A percentile compares a stretch with the other conserved stretches of the same genome.
Evolutionary conservation across 768 basidiomycete genomes (phyloP).

Genomic region (Dioszegia hungarica): DNA sequence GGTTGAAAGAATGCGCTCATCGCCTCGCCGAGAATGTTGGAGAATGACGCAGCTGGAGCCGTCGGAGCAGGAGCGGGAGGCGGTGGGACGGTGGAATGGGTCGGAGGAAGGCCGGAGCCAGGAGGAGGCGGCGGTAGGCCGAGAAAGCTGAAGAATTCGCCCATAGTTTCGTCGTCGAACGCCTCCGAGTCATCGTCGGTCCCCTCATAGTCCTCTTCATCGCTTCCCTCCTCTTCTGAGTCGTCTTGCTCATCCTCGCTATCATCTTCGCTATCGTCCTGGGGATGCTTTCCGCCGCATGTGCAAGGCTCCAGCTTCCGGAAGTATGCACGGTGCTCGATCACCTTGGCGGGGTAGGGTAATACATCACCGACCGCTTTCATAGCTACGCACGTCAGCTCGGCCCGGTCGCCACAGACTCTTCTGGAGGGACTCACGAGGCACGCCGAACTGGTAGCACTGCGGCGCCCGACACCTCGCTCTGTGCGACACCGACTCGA

Average conservation of each 20-base stretch:
- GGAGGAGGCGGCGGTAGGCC: background rate
- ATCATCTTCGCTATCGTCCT: background rate
- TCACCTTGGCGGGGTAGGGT: background rate
- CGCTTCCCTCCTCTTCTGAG: background rate
- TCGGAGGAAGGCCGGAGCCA: background rate
- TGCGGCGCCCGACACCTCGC: background rate
- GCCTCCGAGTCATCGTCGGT: background rate
- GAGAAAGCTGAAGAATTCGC: background rate
- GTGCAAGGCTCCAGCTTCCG: background rate
- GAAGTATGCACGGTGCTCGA: too few species aligned
- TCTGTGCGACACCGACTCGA: background rate
- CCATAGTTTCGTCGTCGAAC: background rate
- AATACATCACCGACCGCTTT: background rate
- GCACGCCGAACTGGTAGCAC: background rate
- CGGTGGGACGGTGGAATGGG: too few species aligned
- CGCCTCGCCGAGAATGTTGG: too few species aligned
- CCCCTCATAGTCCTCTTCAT: too few species aligned
- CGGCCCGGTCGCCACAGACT: too few species aligned
- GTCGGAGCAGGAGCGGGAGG: too few species aligned
- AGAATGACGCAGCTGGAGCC: too few species aligned
- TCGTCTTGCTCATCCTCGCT: background rate
- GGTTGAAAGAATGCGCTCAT: too few species aligned
- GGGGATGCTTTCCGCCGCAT: background rate
- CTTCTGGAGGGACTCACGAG: slow-evolving; percentile 3
- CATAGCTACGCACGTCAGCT: background rate